Evolutionary conservation across 2,329 filamentous ascomycete species (phyloP).

Genomic region (Apiospora phragmitis): DNA sequence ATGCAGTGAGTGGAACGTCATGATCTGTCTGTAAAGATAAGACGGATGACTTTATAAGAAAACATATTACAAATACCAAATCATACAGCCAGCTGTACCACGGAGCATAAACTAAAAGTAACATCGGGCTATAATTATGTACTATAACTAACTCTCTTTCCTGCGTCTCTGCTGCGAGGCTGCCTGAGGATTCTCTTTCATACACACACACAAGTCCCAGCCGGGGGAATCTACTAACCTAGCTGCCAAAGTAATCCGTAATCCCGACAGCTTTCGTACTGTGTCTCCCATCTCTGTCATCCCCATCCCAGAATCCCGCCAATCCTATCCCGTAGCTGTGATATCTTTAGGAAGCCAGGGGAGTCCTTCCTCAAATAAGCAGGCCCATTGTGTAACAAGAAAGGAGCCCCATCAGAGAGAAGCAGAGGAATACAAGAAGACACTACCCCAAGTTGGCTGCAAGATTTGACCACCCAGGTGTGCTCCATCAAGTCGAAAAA

Average conservation of each 20-base stretch:
- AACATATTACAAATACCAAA: background rate
- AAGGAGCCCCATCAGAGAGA: background rate
- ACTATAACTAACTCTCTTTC: background rate
- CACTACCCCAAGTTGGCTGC: background rate
- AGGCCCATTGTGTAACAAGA: background rate
- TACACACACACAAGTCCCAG: background rate
- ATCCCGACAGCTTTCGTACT: background rate
- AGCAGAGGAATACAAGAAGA: background rate
- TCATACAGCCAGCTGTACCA: background rate
- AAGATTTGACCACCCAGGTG: background rate
- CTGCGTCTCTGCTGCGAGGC: background rate
- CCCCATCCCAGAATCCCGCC: background rate
- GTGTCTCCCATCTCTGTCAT: background rate
- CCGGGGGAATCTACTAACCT: background rate
- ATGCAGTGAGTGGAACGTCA: background rate
- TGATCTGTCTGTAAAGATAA: background rate
- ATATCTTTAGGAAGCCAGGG: background rate
- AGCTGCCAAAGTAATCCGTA: background rate
- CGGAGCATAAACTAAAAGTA: background rate
- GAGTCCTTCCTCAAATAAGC: background rate
- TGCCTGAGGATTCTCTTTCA: slow-evolving; percentile 4
- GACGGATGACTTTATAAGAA: no score
- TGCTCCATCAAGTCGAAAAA: background rate
- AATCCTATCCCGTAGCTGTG: background rate
- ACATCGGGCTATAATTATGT: slow-evolving; percentile 8